Percentiles rank a stretch among this genome's conserved stretches.
Evolutionary conservation across 106 monocot genomes (phyloP).

Genomic region (Iris macrosiphon): DNA sequence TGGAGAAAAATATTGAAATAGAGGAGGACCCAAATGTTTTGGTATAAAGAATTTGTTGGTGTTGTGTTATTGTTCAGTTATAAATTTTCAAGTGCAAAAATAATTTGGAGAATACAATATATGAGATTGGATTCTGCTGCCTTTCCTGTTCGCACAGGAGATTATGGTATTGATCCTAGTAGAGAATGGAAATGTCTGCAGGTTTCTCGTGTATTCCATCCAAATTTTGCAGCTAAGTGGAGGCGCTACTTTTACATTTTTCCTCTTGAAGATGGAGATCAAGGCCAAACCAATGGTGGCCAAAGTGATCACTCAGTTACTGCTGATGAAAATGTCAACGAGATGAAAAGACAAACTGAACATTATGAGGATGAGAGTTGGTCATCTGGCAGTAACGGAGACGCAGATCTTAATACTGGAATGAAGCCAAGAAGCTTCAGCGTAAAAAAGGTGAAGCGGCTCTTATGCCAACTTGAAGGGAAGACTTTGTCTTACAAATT

Average conservation of each 20-base stretch:
- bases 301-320: background rate
- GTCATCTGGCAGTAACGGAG: constrained; percentile 6
- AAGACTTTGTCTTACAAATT: constrained; percentile 75
- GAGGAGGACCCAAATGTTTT: no score
- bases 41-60: no score
- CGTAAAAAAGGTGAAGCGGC: constrained; percentile 65
- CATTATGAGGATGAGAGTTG: constrained; percentile 13
- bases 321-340: constrained; percentile 12
- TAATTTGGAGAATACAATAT: no score
- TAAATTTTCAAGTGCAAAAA: no score
- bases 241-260: constrained; percentile 88
- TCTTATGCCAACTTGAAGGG: constrained; percentile 69
- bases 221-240: constrained; percentile 97
- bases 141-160: no score
- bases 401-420: constrained; percentile 7
- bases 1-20: no score
- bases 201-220: constrained; percentile 85
- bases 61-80: no score
- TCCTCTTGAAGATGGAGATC: constrained; percentile 39
- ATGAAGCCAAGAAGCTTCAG: constrained; percentile 55
- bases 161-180: constrained; percentile 2
- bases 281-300: constrained; percentile 5
- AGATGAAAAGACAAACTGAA: constrained; percentile 1
- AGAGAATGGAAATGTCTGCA: constrained; percentile 18
- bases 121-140: no score